These are phyloP conservation scores for Verruconis gallopava DNA, from an alignment of 2,329 filamentous ascomycete genomes.

Conservation along the genomic window DNA sequence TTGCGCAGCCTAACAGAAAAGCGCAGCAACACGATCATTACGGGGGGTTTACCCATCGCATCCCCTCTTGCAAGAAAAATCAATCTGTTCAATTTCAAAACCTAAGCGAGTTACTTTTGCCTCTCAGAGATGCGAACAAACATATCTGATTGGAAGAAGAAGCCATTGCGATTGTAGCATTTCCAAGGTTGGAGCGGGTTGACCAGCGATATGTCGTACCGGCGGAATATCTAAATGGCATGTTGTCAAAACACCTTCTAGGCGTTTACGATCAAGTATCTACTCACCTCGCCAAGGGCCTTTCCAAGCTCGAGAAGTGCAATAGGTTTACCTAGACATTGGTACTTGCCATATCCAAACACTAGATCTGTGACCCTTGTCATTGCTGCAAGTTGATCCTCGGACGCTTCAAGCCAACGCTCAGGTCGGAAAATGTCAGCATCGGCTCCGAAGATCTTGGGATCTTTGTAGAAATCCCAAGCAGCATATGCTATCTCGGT, in stretches of 20 bases:
- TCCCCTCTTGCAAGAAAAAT: too few species aligned
- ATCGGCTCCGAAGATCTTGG: slow-evolving; percentile 19
- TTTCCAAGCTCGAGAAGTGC: slow-evolving; percentile 26
- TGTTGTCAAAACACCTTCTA: too few species aligned
- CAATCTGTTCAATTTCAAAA: too few species aligned
- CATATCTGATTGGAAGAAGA: slow-evolving; percentile 9
- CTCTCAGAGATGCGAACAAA: slow-evolving; percentile 5
- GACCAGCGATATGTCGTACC: slow-evolving; percentile 7
- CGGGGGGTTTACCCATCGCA: too few species aligned
- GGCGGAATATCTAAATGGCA: slow-evolving; percentile 6
- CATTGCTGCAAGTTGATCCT: slow-evolving; percentile 9
- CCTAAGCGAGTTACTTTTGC: too few species aligned
- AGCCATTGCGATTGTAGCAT: slow-evolving; percentile 7
- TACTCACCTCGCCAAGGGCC: slow-evolving; percentile 26
- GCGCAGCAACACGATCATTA: too few species aligned
- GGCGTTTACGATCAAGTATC: too few species aligned
- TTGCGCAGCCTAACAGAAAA: too few species aligned
- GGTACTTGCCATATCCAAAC: slow-evolving; percentile 25
- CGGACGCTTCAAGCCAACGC: slow-evolving; percentile 32
- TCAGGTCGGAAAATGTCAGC: slow-evolving; percentile 36
- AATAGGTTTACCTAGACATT: slow-evolving; percentile 22
- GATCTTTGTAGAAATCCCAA: slow-evolving; percentile 19
- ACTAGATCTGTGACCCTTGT: slow-evolving; percentile 16
- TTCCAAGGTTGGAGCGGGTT: slow-evolving; percentile 7
- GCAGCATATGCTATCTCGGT: slow-evolving; percentile 20